Evolutionary conservation across 192 early-diverging fungal species (phyloP).

Genomic region (Geranomyces variabilis): DNA sequence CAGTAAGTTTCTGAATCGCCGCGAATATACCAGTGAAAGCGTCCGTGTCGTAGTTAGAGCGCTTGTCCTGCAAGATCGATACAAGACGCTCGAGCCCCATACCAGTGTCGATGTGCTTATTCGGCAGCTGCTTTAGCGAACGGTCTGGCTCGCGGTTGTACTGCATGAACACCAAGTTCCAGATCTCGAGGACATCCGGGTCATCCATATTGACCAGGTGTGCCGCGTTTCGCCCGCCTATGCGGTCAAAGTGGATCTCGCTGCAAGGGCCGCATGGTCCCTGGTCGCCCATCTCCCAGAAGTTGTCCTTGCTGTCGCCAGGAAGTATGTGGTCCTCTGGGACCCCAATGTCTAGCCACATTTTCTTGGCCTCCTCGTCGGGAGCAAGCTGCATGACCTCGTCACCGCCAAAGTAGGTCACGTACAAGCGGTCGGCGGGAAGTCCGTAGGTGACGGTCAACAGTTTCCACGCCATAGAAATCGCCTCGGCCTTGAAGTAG

Average conservation of each 20-base stretch:
- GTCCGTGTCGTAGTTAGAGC: conserved; percentile 98
- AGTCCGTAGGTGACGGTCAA: conserved; percentile 86
- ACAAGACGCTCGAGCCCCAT: conserved; percentile 96
- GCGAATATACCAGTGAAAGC: conserved; percentile 82
- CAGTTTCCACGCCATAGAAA: conserved; percentile 88
- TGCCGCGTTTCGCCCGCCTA: conserved; percentile 89
- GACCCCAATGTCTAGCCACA: conserved; percentile 91
- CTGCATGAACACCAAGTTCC: conserved; percentile 99
- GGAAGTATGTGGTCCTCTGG: conserved; percentile 82
- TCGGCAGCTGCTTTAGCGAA: conserved; percentile 83
- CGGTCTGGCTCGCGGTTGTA: conserved; percentile 96
- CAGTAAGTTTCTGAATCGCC: conserved; percentile 84
- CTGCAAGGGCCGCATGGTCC: conserved; percentile 98
- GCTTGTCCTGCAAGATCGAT: conserved; percentile 90
- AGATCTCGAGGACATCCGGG: conserved; percentile 97
- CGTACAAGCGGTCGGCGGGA: conserved; percentile 86
- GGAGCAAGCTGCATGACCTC: conserved; percentile 74
- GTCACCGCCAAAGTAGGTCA: conserved; percentile 97
- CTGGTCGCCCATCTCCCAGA: conserved; percentile 99
- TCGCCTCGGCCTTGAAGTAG: conserved; percentile 97
- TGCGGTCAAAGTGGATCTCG: conserved; percentile 98
- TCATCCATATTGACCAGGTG: conserved; percentile 95
- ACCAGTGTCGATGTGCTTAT: conserved; percentile 98
- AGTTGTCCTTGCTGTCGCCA: conserved; percentile 93
- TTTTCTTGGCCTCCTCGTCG: conserved; percentile 85